phyloP scores from a whole-genome alignment of 2,329 filamentous ascomycete species.

The Colletotrichum orbiculare region DNA sequence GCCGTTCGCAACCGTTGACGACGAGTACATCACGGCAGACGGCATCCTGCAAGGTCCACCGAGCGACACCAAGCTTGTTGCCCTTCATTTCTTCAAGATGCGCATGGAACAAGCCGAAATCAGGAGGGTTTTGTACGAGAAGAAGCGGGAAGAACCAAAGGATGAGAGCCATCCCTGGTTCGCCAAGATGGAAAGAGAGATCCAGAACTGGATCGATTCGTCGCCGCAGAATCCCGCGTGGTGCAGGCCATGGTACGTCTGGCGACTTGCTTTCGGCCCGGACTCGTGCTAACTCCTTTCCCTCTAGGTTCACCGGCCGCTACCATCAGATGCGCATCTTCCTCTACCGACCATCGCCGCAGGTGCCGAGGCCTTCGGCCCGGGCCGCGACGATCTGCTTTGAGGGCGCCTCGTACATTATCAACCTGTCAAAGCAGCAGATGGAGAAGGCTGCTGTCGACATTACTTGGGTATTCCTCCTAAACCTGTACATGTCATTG shows the following conservation, averaged over 20 bases:
- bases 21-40: conserved; percentile 81
- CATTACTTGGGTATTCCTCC: conserved; percentile 92
- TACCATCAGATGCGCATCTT: conserved; percentile 92
- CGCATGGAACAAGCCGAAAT: conserved; percentile 89
- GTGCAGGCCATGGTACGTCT: conserved; percentile 81
- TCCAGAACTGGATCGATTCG: conserved; percentile 82
- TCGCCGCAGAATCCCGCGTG: conserved; percentile 77
- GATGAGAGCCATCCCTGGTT: conserved; percentile 92
- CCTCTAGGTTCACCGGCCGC: conserved; percentile 68
- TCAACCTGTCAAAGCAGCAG: conserved; percentile 83
- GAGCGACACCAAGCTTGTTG: conserved; percentile 86
- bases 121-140: conserved; percentile 84
- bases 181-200: conserved; percentile 78
- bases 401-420: conserved; percentile 83
- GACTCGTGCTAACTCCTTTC: conserved; percentile 27
- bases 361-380: conserved; percentile 85
- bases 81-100: conserved; percentile 96
- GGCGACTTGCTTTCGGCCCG: not conserved
- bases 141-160: conserved; percentile 79
- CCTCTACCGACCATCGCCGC: conserved; percentile 90
- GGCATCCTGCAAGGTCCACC: conserved; percentile 79
- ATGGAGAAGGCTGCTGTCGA: conserved; percentile 81
- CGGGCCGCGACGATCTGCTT: conserved; percentile 85
- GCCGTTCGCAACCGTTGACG: conserved; percentile 85
- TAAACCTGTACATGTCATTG: conserved; percentile 89